Base-by-base conservation (phyloP, 1,139 yeast genomes). In the Scheffersomyces lignicola region DNA sequence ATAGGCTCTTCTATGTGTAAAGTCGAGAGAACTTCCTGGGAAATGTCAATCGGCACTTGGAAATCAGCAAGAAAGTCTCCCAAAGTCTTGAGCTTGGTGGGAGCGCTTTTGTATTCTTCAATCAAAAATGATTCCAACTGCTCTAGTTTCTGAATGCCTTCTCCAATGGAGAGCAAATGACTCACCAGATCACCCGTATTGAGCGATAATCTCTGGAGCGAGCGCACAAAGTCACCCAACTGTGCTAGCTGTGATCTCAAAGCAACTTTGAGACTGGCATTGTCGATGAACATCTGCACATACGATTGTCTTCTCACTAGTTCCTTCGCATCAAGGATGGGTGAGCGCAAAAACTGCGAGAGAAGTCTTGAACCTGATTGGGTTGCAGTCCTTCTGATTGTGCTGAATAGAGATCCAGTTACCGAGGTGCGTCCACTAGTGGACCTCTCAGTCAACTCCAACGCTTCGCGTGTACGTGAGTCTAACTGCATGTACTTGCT, bases 331-430 rank as follows among this genome's bases (percentile, higher is more conserved):
- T 83, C 76, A 4, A 84, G 67, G 0, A 86, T 71, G 0, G 99
- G 99, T 0, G 90, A 80, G 14, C 86, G 72, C 3, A 92, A 60
- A 97, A 97, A 89, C 36, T 82, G 81, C 3, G 82, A 74, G 13
- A 92, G 62, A 15, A 85, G 52, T 32, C 98, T 65, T 0, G 95
- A 65, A 0, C 98, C 98, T 0, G 95, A 79, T 1, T 82, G 73
- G 0, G 98, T 88, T 2, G 76, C 76, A 0, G 97, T 92, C 37
- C 83, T 63, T 39, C 78, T 76, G 7, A 92, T 73, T 0, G 87
- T 73, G 12, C 78, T 75, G 9, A 86, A 62, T 12, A 92, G 59
- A 0, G 96, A 81, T 0, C 96, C 96, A 9, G 73, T 72, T 4
- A 63, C 65, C 10, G 80, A 69, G 12, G 74, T 74, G n/a, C 78